Percentiles rank a stretch among this genome's conserved stretches.
Evolutionary conservation across 306 rosid genomes (phyloP).

Genomic region (Fagus crenata): DNA sequence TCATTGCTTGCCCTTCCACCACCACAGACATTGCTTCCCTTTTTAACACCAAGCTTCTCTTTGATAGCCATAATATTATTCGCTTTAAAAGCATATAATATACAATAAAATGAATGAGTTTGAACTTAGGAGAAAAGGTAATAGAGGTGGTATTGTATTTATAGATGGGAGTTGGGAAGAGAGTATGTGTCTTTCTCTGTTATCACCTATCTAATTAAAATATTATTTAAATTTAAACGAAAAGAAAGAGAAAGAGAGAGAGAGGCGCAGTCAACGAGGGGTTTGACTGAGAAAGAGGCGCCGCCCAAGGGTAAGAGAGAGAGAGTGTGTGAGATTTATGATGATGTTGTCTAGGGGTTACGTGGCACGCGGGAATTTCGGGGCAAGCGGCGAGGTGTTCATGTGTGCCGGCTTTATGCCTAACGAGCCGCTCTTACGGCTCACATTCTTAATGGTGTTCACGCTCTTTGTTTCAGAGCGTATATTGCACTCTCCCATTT

Average conservation of each 20-base stretch:
- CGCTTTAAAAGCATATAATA: no score
- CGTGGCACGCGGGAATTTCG: conserved; percentile 55
- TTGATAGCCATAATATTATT: conserved; percentile 25
- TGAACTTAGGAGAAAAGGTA: background rate
- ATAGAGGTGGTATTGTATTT: background rate
- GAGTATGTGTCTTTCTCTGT: no score
- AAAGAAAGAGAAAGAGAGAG: background rate
- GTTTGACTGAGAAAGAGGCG: conserved; percentile 38
- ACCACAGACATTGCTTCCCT: background rate
- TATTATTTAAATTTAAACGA: background rate
- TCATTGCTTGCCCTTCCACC: conserved; percentile 8
- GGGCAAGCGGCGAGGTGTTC: conserved; percentile 44
- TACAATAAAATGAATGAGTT: no score
- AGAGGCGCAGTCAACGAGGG: conserved; percentile 35
- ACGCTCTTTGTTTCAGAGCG: background rate
- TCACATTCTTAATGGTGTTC: background rate
- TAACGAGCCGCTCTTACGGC: conserved; percentile 39
- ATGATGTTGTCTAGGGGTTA: conserved; percentile 27
- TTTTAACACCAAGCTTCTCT: conserved; percentile 7
- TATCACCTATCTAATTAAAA: background rate
- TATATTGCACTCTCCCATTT: background rate
- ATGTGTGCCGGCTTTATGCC: conserved; percentile 52
- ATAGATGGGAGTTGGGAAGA: background rate
- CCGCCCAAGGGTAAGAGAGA: conserved; percentile 40
- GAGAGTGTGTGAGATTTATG: conserved; percentile 8